phyloP scores from a whole-genome alignment of 441 rosid genomes.

The Croton laevigatus region DNA sequence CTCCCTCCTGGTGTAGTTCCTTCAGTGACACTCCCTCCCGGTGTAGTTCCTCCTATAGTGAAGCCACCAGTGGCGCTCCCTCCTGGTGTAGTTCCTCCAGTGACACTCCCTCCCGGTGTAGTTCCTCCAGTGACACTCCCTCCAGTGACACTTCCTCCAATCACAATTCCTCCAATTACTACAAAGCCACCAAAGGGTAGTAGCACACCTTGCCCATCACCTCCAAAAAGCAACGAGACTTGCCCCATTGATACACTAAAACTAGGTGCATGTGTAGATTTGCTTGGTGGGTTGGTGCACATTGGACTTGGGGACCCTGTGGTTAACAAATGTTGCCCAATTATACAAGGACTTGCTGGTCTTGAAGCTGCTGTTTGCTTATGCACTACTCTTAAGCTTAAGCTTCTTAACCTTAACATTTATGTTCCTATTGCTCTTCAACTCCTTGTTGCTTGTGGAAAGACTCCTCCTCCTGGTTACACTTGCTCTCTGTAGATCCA shows the following conservation, averaged over 20 bases:
- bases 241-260: constrained; percentile 68
- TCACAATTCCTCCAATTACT: constrained; percentile 11
- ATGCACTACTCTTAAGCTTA: constrained; percentile 66
- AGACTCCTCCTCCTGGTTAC: constrained; percentile 75
- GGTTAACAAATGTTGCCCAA: constrained; percentile 60
- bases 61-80: too few species aligned
- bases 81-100: too few species aligned
- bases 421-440: constrained; percentile 70
- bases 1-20: too few species aligned
- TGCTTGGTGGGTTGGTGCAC: constrained; percentile 68
- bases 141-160: constrained; percentile 13
- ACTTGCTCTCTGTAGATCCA: constrained; percentile 58
- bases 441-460: constrained; percentile 71
- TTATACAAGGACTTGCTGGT: constrained; percentile 55
- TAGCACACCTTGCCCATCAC: constrained; percentile 32
- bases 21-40: too few species aligned
- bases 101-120: too few species aligned
- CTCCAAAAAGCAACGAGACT: constrained; percentile 27
- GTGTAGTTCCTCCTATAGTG: too few species aligned
- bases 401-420: constrained; percentile 56
- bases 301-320: constrained; percentile 60
- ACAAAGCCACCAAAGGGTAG: constrained; percentile 12
- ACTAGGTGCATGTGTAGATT: constrained; percentile 71
- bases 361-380: constrained; percentile 68
- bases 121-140: constrained; percentile 28